These are phyloP conservation scores for Monilinia polystroma DNA, from an alignment of 2,329 filamentous ascomycete genomes.

Conservation along the genomic window DNA sequence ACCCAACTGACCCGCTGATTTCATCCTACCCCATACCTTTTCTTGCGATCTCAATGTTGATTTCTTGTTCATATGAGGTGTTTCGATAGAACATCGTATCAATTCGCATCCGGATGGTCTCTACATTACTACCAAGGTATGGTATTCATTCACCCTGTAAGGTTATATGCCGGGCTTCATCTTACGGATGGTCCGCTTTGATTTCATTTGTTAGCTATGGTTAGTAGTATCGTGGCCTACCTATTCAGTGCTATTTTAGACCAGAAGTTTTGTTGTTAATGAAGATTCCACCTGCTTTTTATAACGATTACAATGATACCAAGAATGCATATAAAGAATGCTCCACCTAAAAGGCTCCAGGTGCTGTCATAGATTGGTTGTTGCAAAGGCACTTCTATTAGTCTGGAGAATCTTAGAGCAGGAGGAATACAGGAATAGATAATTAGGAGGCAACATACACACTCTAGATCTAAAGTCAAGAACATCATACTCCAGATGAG, in stretches of 20 bases:
- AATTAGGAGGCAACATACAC: not conserved
- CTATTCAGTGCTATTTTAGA: no score
- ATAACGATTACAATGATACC: no score
- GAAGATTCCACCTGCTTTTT: no score
- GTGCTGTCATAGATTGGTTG: not conserved
- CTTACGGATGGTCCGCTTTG: not conserved
- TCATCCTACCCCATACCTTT: not conserved
- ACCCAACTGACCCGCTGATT: not conserved
- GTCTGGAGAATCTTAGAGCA: not conserved
- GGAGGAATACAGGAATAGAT: not conserved
- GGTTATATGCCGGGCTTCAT: not conserved
- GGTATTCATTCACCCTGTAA: not conserved
- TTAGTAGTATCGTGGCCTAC: not conserved
- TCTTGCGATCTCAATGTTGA: constrained; percentile 8
- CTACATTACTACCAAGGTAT: not conserved
- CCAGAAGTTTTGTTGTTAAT: no score
- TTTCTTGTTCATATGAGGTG: not conserved
- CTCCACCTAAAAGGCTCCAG: no score
- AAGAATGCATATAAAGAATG: not conserved
- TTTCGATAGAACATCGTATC: not conserved
- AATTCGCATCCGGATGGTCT: not conserved
- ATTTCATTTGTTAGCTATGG: not conserved
- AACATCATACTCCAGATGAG: not conserved
- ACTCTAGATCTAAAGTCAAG: no score
- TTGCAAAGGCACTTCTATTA: not conserved